These are phyloP conservation scores for Clonostachys rhizophaga DNA, from an alignment of 2,329 filamentous ascomycete species.

Conservation along the genomic window DNA sequence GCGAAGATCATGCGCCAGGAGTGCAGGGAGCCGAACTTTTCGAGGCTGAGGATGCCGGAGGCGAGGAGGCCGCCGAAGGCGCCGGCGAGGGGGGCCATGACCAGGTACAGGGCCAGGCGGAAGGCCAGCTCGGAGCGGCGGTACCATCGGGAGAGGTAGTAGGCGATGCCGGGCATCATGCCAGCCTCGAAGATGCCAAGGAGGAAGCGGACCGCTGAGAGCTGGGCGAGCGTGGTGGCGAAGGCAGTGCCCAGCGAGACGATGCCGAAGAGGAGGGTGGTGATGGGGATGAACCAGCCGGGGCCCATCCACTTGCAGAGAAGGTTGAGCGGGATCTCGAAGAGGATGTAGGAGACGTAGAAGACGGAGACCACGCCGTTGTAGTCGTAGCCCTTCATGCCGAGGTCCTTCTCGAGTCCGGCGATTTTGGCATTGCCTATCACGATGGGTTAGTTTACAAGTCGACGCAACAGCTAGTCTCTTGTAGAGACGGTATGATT, in stretches of 20 bases:
- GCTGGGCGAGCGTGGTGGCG: constrained; percentile 44
- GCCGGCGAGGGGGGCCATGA: constrained; percentile 65
- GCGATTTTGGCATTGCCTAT: constrained; percentile 65
- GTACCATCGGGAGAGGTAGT: constrained; percentile 71
- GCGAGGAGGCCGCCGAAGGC: constrained; percentile 67
- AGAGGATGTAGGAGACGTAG: constrained; percentile 70
- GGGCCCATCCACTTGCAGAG: constrained; percentile 68
- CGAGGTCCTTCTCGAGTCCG: constrained; percentile 58
- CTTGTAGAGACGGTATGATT: not conserved
- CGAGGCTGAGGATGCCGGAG: constrained; percentile 57
- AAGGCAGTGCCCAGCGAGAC: constrained; percentile 63
- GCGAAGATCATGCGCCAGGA: constrained; percentile 67
- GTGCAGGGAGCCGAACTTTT: constrained; percentile 49
- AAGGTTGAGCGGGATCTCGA: constrained; percentile 66
- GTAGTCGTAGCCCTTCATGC: constrained; percentile 60
- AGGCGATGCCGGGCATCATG: constrained; percentile 70
- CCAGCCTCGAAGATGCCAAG: constrained; percentile 69
- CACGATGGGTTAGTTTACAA: not conserved
- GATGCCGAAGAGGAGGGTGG: constrained; percentile 58
- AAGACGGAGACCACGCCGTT: constrained; percentile 65
- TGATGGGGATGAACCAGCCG: constrained; percentile 64
- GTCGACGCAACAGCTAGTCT: too few relatives aligned
- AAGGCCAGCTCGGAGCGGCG: constrained; percentile 64
- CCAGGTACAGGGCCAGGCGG: constrained; percentile 63
- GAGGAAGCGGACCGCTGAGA: constrained; percentile 60